These are phyloP conservation scores for Globisporangium parvum DNA, from an alignment of 352 stramenopile genomes.

Conservation along the genomic window DNA sequence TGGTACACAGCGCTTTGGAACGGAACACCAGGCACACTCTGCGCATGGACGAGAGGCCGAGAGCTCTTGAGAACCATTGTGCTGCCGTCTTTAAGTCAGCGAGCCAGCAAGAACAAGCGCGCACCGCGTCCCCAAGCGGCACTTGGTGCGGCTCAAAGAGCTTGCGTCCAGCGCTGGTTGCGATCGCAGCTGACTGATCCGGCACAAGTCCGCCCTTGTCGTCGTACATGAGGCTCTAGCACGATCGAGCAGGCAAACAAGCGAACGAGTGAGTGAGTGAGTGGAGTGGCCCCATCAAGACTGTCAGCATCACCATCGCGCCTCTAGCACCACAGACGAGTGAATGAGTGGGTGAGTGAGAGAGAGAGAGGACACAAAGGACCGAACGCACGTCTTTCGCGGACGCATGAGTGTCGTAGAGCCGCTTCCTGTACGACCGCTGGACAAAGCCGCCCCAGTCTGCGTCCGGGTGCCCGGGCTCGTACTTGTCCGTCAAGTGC, in stretches of 20 bases:
- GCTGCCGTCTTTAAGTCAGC: not conserved
- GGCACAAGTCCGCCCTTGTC: conserved; percentile 58
- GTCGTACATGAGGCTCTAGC: conserved; percentile 46
- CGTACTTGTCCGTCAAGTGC: conserved; percentile 59
- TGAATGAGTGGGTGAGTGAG: too few relatives aligned
- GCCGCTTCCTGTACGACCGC: conserved; percentile 63
- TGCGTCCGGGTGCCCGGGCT: conserved; percentile 64
- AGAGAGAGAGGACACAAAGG: not conserved
- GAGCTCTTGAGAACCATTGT: not conserved
- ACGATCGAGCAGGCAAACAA: too few relatives aligned
- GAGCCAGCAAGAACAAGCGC: not conserved
- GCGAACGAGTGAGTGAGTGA: not conserved
- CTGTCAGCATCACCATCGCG: not conserved
- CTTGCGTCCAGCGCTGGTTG: conserved; percentile 31
- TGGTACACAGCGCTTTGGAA: conserved; percentile 70
- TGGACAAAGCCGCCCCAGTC: conserved; percentile 70
- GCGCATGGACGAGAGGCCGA: not conserved
- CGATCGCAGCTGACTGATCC: conserved; percentile 11
- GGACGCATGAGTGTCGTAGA: conserved; percentile 30
- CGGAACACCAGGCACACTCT: conserved; percentile 41
- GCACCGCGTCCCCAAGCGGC: conserved; percentile 21
- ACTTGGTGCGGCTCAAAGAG: conserved; percentile 52
- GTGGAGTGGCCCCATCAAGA: not conserved
- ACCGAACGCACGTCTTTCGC: conserved; percentile 31
- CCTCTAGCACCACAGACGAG: not conserved